Evolutionary conservation across 2,329 filamentous ascomycete genomes (phyloP), one percentile per base, ranked within the genome.

Genomic region (Colletotrichum echinochloae): DNA sequence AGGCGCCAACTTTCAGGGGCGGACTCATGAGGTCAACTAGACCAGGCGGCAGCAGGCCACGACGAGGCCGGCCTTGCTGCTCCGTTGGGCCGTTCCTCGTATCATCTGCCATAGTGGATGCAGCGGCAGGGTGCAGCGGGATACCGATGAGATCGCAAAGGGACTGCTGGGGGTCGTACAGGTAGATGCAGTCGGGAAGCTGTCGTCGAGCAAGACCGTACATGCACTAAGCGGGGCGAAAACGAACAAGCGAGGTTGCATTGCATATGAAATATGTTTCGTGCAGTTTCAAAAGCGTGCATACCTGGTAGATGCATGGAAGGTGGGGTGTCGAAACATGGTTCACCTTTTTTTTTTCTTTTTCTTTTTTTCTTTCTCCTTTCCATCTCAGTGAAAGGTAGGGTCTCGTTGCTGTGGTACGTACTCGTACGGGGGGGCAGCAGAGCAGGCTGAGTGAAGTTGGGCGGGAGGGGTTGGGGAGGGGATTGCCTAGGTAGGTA

Each of bases 1-100:
- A 78, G n/a, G 84, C 84, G 35, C 90, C 91, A 66, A 90, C 83
- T 75, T 89, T 87, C 59, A 91, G 77, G 28, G 89, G 85, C 26
- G 86, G 85, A 11, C 79, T 76, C 23, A 89, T 73, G 11, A 88
- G 80, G 1, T 85, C 82, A 8, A 80, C 73, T 8, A 87, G 71
- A 60, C 84, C 83, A 6, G 82, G 81, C 18, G 85, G 81, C 28
- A 86, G 74, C 12, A 85, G 62, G 5, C 81, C 81, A 46, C 79
- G 75, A 18, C 74, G 76, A 55, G 75, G 76, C 56, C 68, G 75
- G 20, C 14, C 23, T 12, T 30, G 56, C 28, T 46, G 52, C 16
- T 67, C 67, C 7, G 1, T 14, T 41, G 37, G n/a, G 59, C 60
- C 54, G 16, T 59, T 60, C 54, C 46, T 49, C 23, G 59, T 60